phyloP scores from a whole-genome alignment of 164 flowering plant genomes.

The Malania oleifera region DNA sequence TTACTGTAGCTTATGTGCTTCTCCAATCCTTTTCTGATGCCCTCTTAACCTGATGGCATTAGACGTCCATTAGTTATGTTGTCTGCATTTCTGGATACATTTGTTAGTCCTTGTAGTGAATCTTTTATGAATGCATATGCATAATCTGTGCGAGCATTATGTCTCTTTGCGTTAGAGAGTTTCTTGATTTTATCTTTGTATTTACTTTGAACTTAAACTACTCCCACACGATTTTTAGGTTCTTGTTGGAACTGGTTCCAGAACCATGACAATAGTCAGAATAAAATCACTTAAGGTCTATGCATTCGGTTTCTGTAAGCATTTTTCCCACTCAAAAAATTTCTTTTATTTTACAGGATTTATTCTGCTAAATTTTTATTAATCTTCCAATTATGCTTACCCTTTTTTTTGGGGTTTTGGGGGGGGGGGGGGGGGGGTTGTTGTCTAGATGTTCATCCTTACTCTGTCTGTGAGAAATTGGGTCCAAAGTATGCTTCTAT shows the following conservation, averaged over 20 bases:
- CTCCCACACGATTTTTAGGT: conserved; percentile 38
- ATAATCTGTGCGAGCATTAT: not conserved
- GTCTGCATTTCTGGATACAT: not conserved
- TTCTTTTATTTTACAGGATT: no score
- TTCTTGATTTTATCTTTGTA: not conserved
- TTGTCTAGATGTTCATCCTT: conserved; percentile 71
- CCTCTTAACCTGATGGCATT: no score
- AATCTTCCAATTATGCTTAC: not conserved
- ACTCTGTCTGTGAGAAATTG: conserved; percentile 71
- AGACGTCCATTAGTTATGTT: not conserved
- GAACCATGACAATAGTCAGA: conserved; percentile 67
- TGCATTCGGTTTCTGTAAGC: conserved; percentile 97
- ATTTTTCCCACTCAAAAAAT: no score
- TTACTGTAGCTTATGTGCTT: not conserved
- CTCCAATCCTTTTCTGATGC: no score
- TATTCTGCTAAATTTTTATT: not conserved
- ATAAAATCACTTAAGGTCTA: conserved; percentile 78
- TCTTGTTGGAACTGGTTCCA: conserved; percentile 94
- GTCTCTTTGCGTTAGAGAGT: not conserved
- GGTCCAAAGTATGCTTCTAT: conserved; percentile 80
- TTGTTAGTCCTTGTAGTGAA: not conserved
- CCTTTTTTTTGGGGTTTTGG: not conserved
- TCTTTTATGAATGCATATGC: not conserved
- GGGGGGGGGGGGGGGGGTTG: not conserved
- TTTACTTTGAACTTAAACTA: not conserved